A percentile compares a stretch with the other conserved stretches of the same genome.
These are phyloP conservation scores for Chaetomium tenue DNA, from an alignment of 495 filamentous ascomycete species.

Conservation along the genomic window DNA sequence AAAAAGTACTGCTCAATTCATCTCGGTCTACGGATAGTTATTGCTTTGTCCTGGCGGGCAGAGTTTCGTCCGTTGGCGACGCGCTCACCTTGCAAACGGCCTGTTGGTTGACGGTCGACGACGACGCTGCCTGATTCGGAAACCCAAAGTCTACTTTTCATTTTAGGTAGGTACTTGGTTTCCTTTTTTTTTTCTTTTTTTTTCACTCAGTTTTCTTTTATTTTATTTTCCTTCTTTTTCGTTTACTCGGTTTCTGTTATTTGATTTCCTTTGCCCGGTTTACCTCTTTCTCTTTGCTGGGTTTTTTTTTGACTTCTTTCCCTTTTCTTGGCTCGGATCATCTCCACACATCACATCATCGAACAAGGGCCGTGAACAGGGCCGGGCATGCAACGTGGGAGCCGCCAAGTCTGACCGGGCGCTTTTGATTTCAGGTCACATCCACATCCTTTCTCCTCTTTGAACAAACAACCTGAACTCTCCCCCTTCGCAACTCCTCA, in stretches of 20 bases:
- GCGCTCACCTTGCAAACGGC: background rate
- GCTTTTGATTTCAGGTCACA: conserved; percentile 26
- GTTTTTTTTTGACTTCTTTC: too few species aligned
- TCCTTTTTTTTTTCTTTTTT: too few species aligned
- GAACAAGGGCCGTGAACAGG: conserved; percentile 28
- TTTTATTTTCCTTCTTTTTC: too few species aligned
- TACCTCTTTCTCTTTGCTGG: too few species aligned
- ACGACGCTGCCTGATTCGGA: background rate
- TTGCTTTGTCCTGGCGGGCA: background rate
- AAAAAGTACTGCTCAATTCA: background rate
- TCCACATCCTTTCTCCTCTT: conserved; percentile 18
- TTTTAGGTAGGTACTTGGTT: too few species aligned
- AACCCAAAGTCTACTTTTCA: too few species aligned
- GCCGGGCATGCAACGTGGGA: conserved; percentile 31
- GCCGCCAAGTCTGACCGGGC: conserved; percentile 26
- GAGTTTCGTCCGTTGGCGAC: background rate
- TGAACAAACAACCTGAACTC: conserved; percentile 8
- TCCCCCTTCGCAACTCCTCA: background rate
- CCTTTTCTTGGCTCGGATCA: conserved; percentile 30
- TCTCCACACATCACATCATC: conserved; percentile 36
- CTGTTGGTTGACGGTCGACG: background rate
- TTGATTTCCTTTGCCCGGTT: too few species aligned
- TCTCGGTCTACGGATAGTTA: background rate
- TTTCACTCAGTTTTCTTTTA: too few species aligned
- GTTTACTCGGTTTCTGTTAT: too few species aligned